Base-by-base conservation (phyloP, 441 rosid species). In the Bruguiera hainesii region DNA sequence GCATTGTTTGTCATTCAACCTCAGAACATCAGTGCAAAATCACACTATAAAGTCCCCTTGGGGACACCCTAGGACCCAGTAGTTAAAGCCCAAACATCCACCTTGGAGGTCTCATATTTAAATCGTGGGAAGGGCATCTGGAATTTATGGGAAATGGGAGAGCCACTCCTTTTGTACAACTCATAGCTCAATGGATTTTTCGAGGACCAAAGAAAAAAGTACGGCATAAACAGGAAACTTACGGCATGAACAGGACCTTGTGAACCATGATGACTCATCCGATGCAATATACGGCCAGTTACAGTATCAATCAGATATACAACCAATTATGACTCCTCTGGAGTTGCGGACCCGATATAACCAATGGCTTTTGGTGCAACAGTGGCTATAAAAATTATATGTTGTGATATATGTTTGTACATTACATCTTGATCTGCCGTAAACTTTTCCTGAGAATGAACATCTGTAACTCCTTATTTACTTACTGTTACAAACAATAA, bases 391-490 rank as follows among this genome's bases (percentile, higher is more conserved):
- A 93, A 96, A 61, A 96, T 86, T 71, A 91, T 68, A 83, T 91
- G 93, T 65, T 77, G 89, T 13, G 99, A 93, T 73, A 91, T 74
- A 51, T 89, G 91, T 78, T 96, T 96, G 66, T 90, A 96, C 89
- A 93, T 82, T 67, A 88, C 88, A 73, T 93, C 98, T 77, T 96
- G 97, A 62, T 96, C 98, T 72, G 91, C 79, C 71, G 85, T 75
- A 58, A 79, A 87, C 87, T 96, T 96, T 73, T 97, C 98, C 83
- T 93, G 99, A 72, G 98, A 93, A 76, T 93, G 99, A 73, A 96
- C 26, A 26, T 26, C 26, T 26, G 26, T 26, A 1, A 26, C 26
- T 26, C 2, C 26, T 8, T 70, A 65, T 75, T 51, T 35, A 83
- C 93, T 84, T 56, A 91, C 98, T 78, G 78, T 87, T 59, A 86